Conservation (phyloP, 352 stramenopile genomes). For the Phytopythium chamaehyphon region DNA sequence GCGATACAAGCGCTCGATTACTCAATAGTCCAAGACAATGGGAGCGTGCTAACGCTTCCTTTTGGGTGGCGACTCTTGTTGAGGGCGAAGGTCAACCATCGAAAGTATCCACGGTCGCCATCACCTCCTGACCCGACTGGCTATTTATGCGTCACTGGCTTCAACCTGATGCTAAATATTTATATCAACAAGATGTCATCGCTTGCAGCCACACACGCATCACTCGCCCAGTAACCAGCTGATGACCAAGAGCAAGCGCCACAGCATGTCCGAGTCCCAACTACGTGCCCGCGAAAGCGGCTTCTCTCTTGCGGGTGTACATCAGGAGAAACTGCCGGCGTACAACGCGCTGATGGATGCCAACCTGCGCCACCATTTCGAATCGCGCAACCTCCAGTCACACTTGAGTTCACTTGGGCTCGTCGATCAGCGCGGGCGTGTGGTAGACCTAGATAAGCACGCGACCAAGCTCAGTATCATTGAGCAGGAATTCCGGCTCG, state of each 20-base stretch:
- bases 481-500: constrained; percentile 89
- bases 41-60: constrained; percentile 48
- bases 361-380: constrained; percentile 90
- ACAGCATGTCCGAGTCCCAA: constrained; percentile 13
- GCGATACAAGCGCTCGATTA: constrained; percentile 40
- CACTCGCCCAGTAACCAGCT: too few relatives aligned
- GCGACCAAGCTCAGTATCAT: constrained; percentile 90
- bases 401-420: constrained; percentile 78
- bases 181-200: too few relatives aligned
- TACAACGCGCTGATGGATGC: constrained; percentile 90
- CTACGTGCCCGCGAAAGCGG: constrained; percentile 50
- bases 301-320: constrained; percentile 54
- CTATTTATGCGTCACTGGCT: too few relatives aligned
- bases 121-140: too few relatives aligned
- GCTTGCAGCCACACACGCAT: too few relatives aligned
- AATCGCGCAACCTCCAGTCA: constrained; percentile 67
- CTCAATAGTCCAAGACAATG: constrained; percentile 60
- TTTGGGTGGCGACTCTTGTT: constrained; percentile 19
- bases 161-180: too few relatives aligned
- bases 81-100: not conserved
- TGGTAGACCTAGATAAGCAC: constrained; percentile 88
- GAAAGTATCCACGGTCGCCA: not conserved
- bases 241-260: constrained; percentile 34
- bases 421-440: constrained; percentile 85
- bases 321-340: constrained; percentile 63